These are phyloP conservation scores for Mycena indigotica DNA, from an alignment of 768 basidiomycete genomes.

Conservation along the genomic window DNA sequence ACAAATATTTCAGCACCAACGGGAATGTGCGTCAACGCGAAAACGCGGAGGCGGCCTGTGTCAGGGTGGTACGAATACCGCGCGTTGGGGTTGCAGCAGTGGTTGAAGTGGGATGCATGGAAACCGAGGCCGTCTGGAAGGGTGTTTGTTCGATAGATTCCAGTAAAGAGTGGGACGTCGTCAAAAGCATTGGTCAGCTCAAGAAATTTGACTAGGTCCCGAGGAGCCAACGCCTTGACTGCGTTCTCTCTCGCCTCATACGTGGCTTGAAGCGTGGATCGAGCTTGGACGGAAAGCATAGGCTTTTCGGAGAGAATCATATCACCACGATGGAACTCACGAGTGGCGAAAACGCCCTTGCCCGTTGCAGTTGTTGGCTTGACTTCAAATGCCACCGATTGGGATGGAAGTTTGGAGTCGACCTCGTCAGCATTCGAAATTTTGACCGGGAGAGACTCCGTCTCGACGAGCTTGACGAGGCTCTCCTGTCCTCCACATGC, in stretches of 20 bases:
- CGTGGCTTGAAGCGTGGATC: not conserved
- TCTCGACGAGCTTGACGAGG: not conserved
- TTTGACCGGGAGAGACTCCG: not conserved
- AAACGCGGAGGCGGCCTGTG: constrained; percentile 16
- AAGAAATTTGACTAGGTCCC: not conserved
- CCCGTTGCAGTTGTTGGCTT: constrained; percentile 12
- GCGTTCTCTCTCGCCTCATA: not conserved
- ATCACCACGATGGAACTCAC: constrained; percentile 22
- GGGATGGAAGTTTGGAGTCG: not conserved
- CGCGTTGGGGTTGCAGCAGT: constrained; percentile 28
- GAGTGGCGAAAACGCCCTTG: constrained; percentile 23
- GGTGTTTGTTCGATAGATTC: constrained; percentile 15
- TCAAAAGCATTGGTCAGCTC: not conserved
- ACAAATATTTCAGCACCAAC: constrained; percentile 26
- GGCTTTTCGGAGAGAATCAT: constrained; percentile 24
- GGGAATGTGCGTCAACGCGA: constrained; percentile 23
- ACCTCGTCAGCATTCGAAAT: not conserved
- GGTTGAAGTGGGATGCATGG: constrained; percentile 23
- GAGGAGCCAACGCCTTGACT: not conserved
- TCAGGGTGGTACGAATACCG: constrained; percentile 24
- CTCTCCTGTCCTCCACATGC: constrained; percentile 3
- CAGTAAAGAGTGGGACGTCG: constrained; percentile 4
- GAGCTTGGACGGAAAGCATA: not conserved
- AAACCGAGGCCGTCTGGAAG: constrained; percentile 10
- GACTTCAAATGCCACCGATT: constrained; percentile 7